Base-by-base conservation (phyloP, 495 filamentous ascomycete genomes). In the Geoglossum glabrum region DNA sequence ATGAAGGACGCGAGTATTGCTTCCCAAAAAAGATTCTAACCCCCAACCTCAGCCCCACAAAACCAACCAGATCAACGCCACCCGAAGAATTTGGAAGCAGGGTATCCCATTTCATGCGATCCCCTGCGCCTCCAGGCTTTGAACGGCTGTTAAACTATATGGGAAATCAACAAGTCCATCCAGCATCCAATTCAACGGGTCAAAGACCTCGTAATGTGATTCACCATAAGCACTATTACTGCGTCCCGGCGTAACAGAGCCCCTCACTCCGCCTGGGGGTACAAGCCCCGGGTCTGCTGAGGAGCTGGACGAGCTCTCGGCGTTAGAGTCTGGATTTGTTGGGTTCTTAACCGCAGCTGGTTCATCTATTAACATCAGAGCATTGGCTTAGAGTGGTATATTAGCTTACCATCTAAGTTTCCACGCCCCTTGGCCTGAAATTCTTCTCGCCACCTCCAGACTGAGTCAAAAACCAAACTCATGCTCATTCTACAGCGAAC, bases 361-460 rank as follows among this genome's bases (percentile, higher is more conserved):
- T 45, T n/a, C 0, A n/a, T 55, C 17, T n/a, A 17, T 30, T 50
- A 25, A 25, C 6, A 15, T 23, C 21, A 28, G 21, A 9, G 5
- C 25, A 15, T 25, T 28, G 33, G 15, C 8, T 55, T 6, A 26
- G 27, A 36, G 10, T 4, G 46, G 30, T 46, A 33, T 3, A n/a
- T 19, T 19, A 33, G 66, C 78, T 69, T 73, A 85, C 85, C 79
- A 73, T 94, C 87, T 52, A 94, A 80, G 50, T 82, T 86, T 21
- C 85, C 80, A 27, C 77, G 76, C 8, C 81, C 85, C 67, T 84
- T 81, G 38, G 84, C 81, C 64, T 88, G 83, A 60, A 85, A 84
- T 67, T 89, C 84, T 64, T 93, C 87, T 58, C 89, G 76, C 89
- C 89, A 96, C 56, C 87, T 81, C 87, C 87, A 94, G 26, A 93